Percentiles rank a stretch among this genome's conserved stretches.
These are phyloP conservation scores for Acanthamoeba castellanii DNA, from an alignment of 208 protist genomes.

Conservation along the genomic window DNA sequence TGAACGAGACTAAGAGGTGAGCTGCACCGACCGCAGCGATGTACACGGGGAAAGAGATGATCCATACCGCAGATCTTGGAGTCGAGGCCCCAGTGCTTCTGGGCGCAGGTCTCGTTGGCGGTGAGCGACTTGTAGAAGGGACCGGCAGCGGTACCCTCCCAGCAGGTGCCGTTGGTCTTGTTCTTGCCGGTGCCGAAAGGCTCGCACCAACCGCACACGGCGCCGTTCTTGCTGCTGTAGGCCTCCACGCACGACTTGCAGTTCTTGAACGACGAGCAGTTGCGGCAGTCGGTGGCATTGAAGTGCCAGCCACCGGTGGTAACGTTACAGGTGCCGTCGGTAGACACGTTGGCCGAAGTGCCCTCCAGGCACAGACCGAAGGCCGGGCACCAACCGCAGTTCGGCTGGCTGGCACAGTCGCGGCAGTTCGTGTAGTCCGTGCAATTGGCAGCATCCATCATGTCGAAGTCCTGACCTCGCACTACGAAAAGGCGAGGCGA, in stretches of 20 bases:
- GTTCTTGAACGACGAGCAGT: conserved; percentile 51
- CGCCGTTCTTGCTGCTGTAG: conserved; percentile 26
- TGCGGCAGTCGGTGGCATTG: conserved; percentile 19
- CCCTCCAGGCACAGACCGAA: conserved; percentile 7
- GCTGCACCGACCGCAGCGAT: neutral
- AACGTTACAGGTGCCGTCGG: conserved; percentile 10
- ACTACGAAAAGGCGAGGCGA: neutral
- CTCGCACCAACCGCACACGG: conserved; percentile 30
- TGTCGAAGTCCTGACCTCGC: neutral
- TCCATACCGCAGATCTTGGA: neutral
- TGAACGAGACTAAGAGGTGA: neutral
- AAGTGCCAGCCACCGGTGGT: conserved; percentile 13
- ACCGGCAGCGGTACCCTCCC: conserved; percentile 35
- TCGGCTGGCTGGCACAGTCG: neutral
- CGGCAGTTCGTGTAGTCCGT: neutral
- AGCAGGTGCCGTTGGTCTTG: conserved; percentile 10
- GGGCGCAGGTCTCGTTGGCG: neutral
- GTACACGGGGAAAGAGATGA: neutral
- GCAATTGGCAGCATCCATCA: neutral
- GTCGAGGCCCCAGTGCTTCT: neutral
- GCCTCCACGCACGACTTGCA: conserved; percentile 47
- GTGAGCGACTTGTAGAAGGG: neutral
- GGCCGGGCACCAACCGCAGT: conserved; percentile 34
- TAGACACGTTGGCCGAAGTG: neutral
- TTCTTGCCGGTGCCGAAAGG: neutral